Percentiles rank a stretch among this genome's conserved stretches.
phyloP scores from a whole-genome alignment of 2,329 filamentous ascomycete genomes.

The Tympanopsis confertula region DNA sequence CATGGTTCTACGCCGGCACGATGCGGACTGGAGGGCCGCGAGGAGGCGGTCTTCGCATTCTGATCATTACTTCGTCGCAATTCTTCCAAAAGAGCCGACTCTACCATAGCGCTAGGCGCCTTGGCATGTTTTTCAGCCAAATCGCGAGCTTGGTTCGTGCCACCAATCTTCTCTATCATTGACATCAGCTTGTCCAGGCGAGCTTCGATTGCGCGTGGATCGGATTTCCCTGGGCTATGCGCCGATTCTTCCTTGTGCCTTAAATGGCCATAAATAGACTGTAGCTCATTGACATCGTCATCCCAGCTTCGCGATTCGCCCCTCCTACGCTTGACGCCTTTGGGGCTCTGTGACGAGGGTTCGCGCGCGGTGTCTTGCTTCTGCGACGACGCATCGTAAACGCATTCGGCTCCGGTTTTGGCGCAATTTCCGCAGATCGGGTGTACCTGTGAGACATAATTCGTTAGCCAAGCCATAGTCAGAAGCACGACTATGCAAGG shows the following conservation, averaged over 20 bases:
- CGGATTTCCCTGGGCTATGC: constrained; percentile 10
- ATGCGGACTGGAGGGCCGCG: constrained; percentile 17
- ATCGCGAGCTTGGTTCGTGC: constrained; percentile 13
- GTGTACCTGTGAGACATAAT: constrained; percentile 17
- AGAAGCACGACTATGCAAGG: not conserved
- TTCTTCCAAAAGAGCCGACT: not conserved
- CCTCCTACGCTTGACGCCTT: constrained; percentile 18
- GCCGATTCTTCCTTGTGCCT: constrained; percentile 6
- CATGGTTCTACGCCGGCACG: constrained; percentile 18
- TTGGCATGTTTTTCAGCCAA: not conserved
- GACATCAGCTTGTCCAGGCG: constrained; percentile 27
- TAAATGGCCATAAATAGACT: constrained; percentile 16
- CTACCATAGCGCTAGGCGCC: not conserved
- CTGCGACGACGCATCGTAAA: constrained; percentile 21
- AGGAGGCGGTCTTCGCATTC: constrained; percentile 11
- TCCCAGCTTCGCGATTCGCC: constrained; percentile 13
- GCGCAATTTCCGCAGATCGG: constrained; percentile 29
- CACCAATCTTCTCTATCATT: constrained; percentile 28
- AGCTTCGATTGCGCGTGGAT: constrained; percentile 24
- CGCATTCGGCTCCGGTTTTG: constrained; percentile 26
- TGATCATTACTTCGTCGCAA: constrained; percentile 1
- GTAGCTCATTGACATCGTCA: constrained; percentile 17
- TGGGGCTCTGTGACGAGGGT: constrained; percentile 5
- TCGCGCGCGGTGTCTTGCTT: constrained; percentile 8
- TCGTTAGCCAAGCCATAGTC: not conserved